phyloP scores from a whole-genome alignment of 805 yeast species.

The Sugiyamaella chiloensis region DNA sequence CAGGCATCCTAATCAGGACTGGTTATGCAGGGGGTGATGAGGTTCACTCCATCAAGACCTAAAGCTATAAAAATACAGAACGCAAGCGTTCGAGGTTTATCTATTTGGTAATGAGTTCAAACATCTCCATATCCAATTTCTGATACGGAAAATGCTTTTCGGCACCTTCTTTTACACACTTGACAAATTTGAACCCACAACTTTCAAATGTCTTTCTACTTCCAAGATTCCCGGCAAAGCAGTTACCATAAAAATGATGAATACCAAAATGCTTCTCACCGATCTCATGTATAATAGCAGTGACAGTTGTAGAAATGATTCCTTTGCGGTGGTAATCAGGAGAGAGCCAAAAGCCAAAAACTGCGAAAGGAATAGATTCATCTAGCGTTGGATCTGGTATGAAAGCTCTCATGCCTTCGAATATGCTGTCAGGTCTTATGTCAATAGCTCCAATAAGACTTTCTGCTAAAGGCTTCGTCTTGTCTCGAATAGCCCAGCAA shows the following conservation, averaged over 20 bases:
- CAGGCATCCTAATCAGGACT: background rate
- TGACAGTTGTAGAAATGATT: slow-evolving; percentile 17
- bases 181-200: slow-evolving; percentile 18
- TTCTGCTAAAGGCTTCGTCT: background rate
- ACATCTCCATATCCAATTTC: slow-evolving; percentile 6
- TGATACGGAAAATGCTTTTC: slow-evolving; percentile 9
- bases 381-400: slow-evolving; percentile 1
- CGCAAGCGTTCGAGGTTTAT: no score
- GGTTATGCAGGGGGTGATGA: background rate
- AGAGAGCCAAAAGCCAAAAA: slow-evolving; percentile 22
- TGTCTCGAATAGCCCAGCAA: slow-evolving; percentile 18
- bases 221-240: slow-evolving; percentile 18
- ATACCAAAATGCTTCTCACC: slow-evolving; percentile 11
- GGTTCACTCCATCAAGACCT: background rate
- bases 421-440: slow-evolving; percentile 9
- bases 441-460: slow-evolving; percentile 17
- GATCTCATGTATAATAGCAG: slow-evolving; percentile 11
- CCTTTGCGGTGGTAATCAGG: slow-evolving; percentile 22
- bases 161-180: slow-evolving; percentile 14
- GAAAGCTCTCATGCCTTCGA: background rate
- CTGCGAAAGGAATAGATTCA: slow-evolving; percentile 8
- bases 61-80: no score
- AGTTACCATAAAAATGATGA: slow-evolving; percentile 12
- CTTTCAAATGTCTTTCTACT: slow-evolving; percentile 22
- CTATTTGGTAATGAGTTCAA: no score